Conservation (phyloP, 2,329 filamentous ascomycete genomes). For the Clathrospora elynae region DNA sequence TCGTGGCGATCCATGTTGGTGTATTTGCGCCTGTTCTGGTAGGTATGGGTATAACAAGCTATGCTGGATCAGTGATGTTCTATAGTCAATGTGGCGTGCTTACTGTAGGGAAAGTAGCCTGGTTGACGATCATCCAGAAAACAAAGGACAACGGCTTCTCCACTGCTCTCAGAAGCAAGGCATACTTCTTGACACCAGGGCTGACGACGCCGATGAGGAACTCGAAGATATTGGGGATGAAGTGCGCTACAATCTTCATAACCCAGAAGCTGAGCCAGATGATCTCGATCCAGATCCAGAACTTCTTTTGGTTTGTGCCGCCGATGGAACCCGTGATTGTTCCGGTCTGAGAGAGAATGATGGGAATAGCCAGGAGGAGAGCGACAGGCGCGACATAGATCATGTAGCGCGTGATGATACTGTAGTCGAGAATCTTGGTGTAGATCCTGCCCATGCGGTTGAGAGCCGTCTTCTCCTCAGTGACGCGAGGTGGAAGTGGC, state of each 20-base stretch:
- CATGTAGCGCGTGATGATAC: constrained; percentile 66
- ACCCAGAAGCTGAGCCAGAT: constrained; percentile 68
- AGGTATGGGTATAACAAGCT: constrained; percentile 22
- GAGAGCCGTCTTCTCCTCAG: constrained; percentile 59
- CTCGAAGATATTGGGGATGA: constrained; percentile 64
- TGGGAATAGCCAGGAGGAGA: constrained; percentile 64
- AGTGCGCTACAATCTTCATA: constrained; percentile 64
- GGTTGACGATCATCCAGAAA: constrained; percentile 63
- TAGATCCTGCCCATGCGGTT: constrained; percentile 66
- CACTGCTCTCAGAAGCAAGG: constrained; percentile 61
- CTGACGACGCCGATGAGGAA: constrained; percentile 67
- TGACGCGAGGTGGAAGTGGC: constrained; percentile 38
- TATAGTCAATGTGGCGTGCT: neutral
- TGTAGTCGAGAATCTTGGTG: constrained; percentile 65
- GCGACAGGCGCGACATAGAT: constrained; percentile 66
- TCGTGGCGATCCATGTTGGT: constrained; percentile 57
- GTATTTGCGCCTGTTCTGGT: constrained; percentile 4
- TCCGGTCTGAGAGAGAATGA: constrained; percentile 64
- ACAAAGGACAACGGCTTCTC: constrained; percentile 66
- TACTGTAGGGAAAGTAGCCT: constrained; percentile 63
- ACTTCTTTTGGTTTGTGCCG: constrained; percentile 62
- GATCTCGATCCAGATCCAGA: constrained; percentile 69
- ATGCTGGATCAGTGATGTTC: neutral
- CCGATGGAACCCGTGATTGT: constrained; percentile 53
- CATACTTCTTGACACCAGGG: constrained; percentile 68